Evolutionary conservation across 2,329 filamentous ascomycete genomes (phyloP).

Genomic region (Paramyrothecium roridum): DNA sequence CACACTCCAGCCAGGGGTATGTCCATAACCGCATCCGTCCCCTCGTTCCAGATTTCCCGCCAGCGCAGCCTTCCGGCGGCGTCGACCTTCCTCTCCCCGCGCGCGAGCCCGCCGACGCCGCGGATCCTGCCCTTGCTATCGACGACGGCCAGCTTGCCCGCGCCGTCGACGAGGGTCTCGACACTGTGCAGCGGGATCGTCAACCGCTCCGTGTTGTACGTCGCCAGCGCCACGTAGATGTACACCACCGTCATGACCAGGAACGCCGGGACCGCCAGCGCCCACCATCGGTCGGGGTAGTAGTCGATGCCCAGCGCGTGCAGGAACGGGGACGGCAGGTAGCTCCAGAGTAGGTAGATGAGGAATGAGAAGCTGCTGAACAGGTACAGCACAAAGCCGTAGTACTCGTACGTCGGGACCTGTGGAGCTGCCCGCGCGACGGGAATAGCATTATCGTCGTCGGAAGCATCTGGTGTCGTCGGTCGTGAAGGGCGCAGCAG

Average conservation of each 20-base stretch:
- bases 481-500: conserved; percentile 88
- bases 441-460: conserved; percentile 81
- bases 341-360: conserved; percentile 75
- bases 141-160: conserved; percentile 79
- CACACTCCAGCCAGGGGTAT: conserved; percentile 92
- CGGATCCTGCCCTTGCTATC: conserved; percentile 58
- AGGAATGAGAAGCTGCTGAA: conserved; percentile 80
- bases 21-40: conserved; percentile 97
- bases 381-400: conserved; percentile 95
- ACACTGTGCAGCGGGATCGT: conserved; percentile 76
- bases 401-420: conserved; percentile 99
- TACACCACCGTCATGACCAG: conserved; percentile 85
- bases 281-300: conserved; percentile 98
- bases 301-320: conserved; percentile 93
- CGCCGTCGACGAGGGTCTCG: conserved; percentile 90
- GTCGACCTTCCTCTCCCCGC: conserved; percentile 26
- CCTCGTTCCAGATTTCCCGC: conserved; percentile 82
- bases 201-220: conserved; percentile 86
- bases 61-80: conserved; percentile 56
- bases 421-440: conserved; percentile 85
- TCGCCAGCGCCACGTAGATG: conserved; percentile 88
- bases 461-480: conserved; percentile 87
- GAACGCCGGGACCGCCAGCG: conserved; percentile 85
- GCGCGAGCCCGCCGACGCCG: conserved; percentile 32
- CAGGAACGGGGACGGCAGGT: conserved; percentile 86